These are phyloP conservation scores for Leccinum angustisporum DNA, from an alignment of 1,284 basidiomycete species.

Conservation along the genomic window DNA sequence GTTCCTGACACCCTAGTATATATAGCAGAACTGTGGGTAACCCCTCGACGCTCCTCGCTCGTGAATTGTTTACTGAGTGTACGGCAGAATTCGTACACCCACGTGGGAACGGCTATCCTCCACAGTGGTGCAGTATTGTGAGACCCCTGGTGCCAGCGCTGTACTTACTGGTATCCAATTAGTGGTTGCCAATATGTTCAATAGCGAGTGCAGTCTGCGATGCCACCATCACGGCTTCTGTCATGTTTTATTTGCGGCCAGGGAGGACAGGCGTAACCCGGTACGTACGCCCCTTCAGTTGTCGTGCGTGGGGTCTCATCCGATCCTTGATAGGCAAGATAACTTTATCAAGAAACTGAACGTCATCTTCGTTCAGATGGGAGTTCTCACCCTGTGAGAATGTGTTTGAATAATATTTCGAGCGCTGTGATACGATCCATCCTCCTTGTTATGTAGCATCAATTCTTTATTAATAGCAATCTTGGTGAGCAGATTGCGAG, in stretches of 20 bases:
- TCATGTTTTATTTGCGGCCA: slow-evolving; percentile 23
- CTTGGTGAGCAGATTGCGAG: slow-evolving; percentile 10
- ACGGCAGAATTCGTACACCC: slow-evolving; percentile 10
- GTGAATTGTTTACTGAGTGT: background rate
- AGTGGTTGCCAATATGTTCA: slow-evolving; percentile 10
- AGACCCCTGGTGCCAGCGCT: too few species aligned
- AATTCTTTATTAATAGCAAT: slow-evolving; percentile 9
- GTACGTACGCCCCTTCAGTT: slow-evolving; percentile 1
- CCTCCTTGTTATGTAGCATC: slow-evolving; percentile 11
- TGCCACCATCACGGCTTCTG: slow-evolving; percentile 18
- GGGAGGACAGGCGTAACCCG: slow-evolving; percentile 13
- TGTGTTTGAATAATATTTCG: background rate
- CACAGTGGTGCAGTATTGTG: slow-evolving; percentile 2
- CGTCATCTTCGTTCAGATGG: slow-evolving; percentile 27
- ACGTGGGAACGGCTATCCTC: slow-evolving; percentile 8
- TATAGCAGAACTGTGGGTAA: slow-evolving; percentile 6
- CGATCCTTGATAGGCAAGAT: background rate
- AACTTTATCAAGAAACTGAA: slow-evolving; percentile 18
- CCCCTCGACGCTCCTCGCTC: background rate
- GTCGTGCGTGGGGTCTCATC: too few species aligned
- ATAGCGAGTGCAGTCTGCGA: slow-evolving; percentile 23
- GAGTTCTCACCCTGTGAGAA: slow-evolving; percentile 24
- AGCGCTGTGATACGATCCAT: background rate
- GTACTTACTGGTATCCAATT: background rate
- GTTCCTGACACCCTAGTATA: slow-evolving; percentile 5